Evolutionary conservation across 805 yeast species (phyloP).

Genomic region (Myxozyma neotropica): DNA sequence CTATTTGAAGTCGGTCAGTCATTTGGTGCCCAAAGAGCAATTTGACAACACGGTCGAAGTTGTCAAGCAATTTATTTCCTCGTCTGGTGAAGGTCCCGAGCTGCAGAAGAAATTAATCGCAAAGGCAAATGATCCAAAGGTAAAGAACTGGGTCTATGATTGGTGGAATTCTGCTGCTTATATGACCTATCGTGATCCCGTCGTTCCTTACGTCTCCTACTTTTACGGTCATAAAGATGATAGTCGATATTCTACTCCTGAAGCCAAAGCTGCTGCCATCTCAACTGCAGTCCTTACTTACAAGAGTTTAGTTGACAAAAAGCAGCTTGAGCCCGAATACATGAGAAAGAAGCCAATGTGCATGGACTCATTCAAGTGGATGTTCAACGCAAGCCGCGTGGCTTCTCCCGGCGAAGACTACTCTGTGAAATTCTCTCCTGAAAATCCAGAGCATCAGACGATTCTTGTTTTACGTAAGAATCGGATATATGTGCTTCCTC

Average conservation of each 20-base stretch:
- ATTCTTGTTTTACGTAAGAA: conserved; percentile 74
- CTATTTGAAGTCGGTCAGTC: conserved; percentile 73
- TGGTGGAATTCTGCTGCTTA: conserved; percentile 97
- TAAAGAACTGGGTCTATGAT: conserved; percentile 84
- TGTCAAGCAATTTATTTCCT: conserved; percentile 64
- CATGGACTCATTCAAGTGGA: conserved; percentile 87
- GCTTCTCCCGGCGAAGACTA: conserved; percentile 65
- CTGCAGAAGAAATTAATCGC: conserved; percentile 67
- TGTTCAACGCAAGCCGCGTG: conserved; percentile 87
- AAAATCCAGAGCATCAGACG: conserved; percentile 55
- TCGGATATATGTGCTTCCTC: conserved; percentile 72
- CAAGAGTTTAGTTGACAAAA: conserved; percentile 64
- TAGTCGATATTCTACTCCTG: conserved; percentile 42
- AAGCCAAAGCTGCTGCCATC: conserved; percentile 71
- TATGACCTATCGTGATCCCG: conserved; percentile 86
- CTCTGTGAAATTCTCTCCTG: conserved; percentile 52
- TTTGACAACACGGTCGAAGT: conserved; percentile 56
- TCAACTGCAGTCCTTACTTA: conserved; percentile 69
- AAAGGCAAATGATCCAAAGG: conserved; percentile 56
- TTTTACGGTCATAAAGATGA: conserved; percentile 82
- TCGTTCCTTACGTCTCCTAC: conserved; percentile 92
- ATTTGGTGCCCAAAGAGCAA: conserved; percentile 57
- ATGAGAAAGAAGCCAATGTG: conserved; percentile 82
- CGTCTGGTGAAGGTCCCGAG: conserved; percentile 64
- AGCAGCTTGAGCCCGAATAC: conserved; percentile 76